Evolutionary conservation across 2,329 filamentous ascomycete species (phyloP), one percentile per base, ranked within the genome.

Genomic region (Nigrospora osmanthi): DNA sequence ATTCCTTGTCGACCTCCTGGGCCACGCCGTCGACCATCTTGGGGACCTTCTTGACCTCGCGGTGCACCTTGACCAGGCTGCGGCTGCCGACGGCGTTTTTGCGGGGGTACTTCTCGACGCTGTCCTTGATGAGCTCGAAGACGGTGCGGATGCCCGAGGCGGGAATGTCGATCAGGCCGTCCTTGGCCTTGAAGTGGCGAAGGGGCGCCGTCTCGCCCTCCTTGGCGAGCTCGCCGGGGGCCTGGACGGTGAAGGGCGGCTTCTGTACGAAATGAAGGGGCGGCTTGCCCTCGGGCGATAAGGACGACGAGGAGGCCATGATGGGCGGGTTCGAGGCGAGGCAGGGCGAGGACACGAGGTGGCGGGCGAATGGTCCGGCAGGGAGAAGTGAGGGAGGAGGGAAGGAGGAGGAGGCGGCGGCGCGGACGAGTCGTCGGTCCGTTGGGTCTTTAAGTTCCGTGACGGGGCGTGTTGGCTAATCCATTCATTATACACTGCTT

Each of bases 1-100:
- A 95, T 64, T 91, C 80, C 80, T 95, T 95, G 51, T 94, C 87
- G 32, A 93, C 80, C 68, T 90, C 80, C 52, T 76, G 72, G 64
- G 89, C 77, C 62, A 86, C 77, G 54, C 89, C 89, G 58, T 94
- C 87, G 47, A 95, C 72, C 42, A 88, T 75, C 77, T 94, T 95
- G 75, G 89, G 85, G 54, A 95, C 72, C 76, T 89, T 93, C 73
- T 91, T 95, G 55, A 78, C 83, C 73, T 95, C 89, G 57, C 79
- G 79, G 66, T 95, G 89, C 39, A 83, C 80, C 65, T 83, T 75
- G 66, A 95, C 65, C 47, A 95, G 75, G 63, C 78, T 83, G 51
- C 89, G 82, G 57, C 75, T 76, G 54, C 86, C 89, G 49, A 87
- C 72, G 48, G 81, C 82, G 47, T 77, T 74, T 58, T 81, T 75